Base-by-base conservation (phyloP, 1,284 basidiomycete genomes). In the Puccinia hordei region DNA sequence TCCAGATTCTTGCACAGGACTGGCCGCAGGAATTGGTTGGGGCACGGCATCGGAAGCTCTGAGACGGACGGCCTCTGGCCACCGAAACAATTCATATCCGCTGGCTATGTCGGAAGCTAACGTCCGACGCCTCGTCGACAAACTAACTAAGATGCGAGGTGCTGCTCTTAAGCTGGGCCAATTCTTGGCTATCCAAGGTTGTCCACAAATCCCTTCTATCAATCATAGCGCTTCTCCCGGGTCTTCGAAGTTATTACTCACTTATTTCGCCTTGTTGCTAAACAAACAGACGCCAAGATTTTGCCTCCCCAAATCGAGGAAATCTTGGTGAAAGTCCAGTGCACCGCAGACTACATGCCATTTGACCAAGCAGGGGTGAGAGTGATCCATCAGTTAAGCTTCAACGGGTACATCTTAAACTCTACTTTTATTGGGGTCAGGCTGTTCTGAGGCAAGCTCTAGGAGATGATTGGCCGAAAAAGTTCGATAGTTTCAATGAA, bases 261-360 rank as follows among this genome's bases (percentile, higher is more conserved):
- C 17, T 49, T 49, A 15, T 35, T 77, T 49, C 33, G 33, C 6
- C 27, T 24, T 35, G 2, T 41, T 68, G 59, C 22, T 24, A 49
- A 30, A 24, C 24, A 44, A 13, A 22, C 38, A 78, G 76, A 98
- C 85, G 92, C 93, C 5, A 92, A 95, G 84, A 88, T 92, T 81
- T 88, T 99, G 0, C 94, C 96, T 0, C 90, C 92, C 0, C 93
- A 98, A 83, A 88, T 98, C 10, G 95, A 98, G 85, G 89, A 90
- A 80, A 92, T 99, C 44, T 90, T 99, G 84, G 89, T 94, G 65
- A 89, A 92, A 57, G 95, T 99, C 0, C 96, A 99, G 86, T 93
- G 96, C 83, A 91, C 92, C 83, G 97, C 97, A 0, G 94, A 99
- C 86, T 98, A 98, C 86, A 99, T 99, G 96, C 97, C 96, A 0